phyloP scores from a whole-genome alignment of 2,329 filamentous ascomycete genomes.

The Paecilomyces dactylethromorphus region DNA sequence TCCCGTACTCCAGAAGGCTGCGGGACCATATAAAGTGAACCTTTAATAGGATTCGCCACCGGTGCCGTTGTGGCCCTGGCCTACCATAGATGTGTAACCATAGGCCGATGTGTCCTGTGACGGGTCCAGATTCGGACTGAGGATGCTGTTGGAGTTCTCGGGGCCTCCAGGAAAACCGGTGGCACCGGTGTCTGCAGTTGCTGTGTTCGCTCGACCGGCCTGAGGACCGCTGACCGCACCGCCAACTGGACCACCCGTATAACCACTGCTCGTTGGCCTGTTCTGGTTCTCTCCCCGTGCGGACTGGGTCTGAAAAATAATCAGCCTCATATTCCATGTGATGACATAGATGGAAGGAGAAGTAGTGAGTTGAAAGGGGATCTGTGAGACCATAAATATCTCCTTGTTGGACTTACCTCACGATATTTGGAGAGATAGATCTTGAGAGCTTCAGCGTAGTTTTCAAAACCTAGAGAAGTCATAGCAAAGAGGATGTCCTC shows the following conservation, averaged over 20 bases:
- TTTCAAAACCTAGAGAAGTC: conserved; percentile 98
- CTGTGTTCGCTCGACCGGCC: conserved; percentile 23
- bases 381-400: conserved; percentile 11
- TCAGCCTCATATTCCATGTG: conserved; percentile 30
- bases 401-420: conserved; percentile 66
- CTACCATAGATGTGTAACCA: conserved; percentile 41
- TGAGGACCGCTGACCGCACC: conserved; percentile 22
- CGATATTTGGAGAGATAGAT: conserved; percentile 97
- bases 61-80: conserved; percentile 41
- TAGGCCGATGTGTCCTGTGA: conserved; percentile 38
- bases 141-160: conserved; percentile 38
- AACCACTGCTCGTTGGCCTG: conserved; percentile 47
- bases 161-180: conserved; percentile 31
- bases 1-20: not conserved
- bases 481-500: conserved; percentile 98
- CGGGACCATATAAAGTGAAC: not conserved
- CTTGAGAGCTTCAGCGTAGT: conserved; percentile 95
- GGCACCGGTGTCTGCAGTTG: conserved; percentile 21
- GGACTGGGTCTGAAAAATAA: conserved; percentile 65
- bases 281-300: conserved; percentile 62
- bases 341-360: conserved; percentile 25
- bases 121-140: conserved; percentile 38
- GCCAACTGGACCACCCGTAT: conserved; percentile 34
- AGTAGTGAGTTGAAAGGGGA: conserved; percentile 10
- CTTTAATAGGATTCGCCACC: conserved; percentile 38